These are phyloP conservation scores for Cyberlindnera euphorbiiphila DNA, from an alignment of 805 yeast species.

Conservation along the genomic window DNA sequence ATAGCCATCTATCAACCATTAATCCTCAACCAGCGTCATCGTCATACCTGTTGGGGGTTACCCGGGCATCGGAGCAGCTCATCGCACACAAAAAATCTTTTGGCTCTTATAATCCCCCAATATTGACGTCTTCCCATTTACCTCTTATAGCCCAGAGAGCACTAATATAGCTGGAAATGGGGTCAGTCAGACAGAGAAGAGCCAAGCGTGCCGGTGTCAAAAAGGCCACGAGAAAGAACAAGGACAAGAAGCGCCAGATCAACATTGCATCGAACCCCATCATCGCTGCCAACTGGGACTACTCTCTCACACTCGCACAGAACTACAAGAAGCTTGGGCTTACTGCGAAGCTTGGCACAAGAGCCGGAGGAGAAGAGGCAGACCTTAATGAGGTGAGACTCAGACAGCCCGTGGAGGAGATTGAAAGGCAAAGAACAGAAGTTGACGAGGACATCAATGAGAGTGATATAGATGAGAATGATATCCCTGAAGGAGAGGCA, in stretches of 20 bases:
- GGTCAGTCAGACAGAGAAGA: slow-evolving; percentile 81
- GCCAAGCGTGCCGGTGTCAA: slow-evolving; percentile 67
- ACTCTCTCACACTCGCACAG: slow-evolving; percentile 72
- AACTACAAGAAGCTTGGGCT: slow-evolving; percentile 84
- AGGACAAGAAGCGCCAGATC: slow-evolving; percentile 66
- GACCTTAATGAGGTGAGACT: slow-evolving; percentile 37
- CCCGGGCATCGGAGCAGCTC: slow-evolving; percentile 10
- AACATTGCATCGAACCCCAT: slow-evolving; percentile 71
- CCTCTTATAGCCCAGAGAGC: too few relatives aligned
- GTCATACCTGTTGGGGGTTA: slow-evolving; percentile 1
- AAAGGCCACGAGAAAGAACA: slow-evolving; percentile 65
- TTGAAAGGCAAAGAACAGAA: slow-evolving; percentile 13
- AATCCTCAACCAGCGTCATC: too few relatives aligned
- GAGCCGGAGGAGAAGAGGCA: slow-evolving; percentile 81
- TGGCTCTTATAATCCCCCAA: too few relatives aligned
- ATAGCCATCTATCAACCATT: too few relatives aligned
- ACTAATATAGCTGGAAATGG: slow-evolving; percentile 36
- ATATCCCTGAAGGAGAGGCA: slow-evolving; percentile 77
- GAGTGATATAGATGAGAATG: slow-evolving; percentile 33
- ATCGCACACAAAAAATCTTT: slow-evolving; percentile 1
- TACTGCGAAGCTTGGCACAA: slow-evolving; percentile 55
- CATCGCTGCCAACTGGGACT: slow-evolving; percentile 90
- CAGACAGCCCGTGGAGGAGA: slow-evolving; percentile 30
- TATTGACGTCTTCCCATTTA: too few relatives aligned
- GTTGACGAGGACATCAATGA: slow-evolving; percentile 23